Evolutionary conservation across 129 eudicot genomes (phyloP).

Genomic region (Heracleum sosnowskyi): DNA sequence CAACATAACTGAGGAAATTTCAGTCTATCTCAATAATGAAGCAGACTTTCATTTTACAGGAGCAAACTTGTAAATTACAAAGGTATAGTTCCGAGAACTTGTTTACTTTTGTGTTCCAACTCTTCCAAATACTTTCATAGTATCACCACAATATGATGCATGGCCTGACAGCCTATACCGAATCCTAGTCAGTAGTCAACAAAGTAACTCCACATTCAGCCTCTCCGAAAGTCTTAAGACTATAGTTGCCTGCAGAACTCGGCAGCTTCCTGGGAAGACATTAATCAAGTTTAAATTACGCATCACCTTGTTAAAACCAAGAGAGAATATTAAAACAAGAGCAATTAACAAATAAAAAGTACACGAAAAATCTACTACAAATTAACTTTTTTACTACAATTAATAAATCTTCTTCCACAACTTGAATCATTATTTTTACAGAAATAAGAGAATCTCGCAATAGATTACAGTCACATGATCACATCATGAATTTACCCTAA

Average conservation of each 20-base stretch:
- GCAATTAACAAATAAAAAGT: background rate
- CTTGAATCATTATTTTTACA: no score
- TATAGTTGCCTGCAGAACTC: background rate
- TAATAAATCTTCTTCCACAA: background rate
- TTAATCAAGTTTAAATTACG: background rate
- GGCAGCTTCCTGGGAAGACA: background rate
- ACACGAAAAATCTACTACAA: background rate
- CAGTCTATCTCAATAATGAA: background rate
- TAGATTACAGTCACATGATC: background rate
- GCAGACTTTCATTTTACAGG: background rate
- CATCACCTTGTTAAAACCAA: background rate
- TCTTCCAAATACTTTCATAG: background rate
- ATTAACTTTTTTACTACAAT: background rate
- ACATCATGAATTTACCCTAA: no score
- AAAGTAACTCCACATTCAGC: background rate
- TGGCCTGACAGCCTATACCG: background rate
- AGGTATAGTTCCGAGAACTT: background rate
- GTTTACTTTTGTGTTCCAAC: background rate
- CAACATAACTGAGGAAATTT: background rate
- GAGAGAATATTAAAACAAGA: background rate
- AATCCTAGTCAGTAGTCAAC: background rate
- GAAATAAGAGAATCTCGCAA: background rate
- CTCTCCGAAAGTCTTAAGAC: background rate
- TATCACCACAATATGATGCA: background rate
- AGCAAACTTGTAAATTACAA: background rate